Base-by-base conservation (phyloP, 352 stramenopile species). In the Phytopythium delawarense region DNA sequence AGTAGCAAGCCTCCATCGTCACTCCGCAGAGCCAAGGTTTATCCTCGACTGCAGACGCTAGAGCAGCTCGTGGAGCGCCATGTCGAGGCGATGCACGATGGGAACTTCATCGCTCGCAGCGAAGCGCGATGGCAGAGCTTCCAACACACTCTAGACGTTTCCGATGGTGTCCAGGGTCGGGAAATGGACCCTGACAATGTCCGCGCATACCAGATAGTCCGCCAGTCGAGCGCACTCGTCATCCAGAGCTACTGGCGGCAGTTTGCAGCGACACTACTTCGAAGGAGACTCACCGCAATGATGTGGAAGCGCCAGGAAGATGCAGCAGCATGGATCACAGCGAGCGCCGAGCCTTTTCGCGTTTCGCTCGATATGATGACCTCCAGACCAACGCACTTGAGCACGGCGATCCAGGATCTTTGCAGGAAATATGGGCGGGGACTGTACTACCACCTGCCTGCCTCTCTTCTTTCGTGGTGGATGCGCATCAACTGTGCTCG, bases 191-290 rank as follows among this genome's bases (percentile, higher is more conserved):
- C 57, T 30, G 60, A 68, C 7, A 69, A 62, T 56, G 21, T 54
- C 39, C 63, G 48, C 21, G 67, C 75, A 1, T 64, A 64, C 12
- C 61, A 44, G 16, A 59, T 69, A 6, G 68, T 74, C 25, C 69
- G 70, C 35, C 30, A 69, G 16, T 82, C 74, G 1, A 74, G 69
- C 1, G 70, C 74, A 30, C 45, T 89, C 7, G 81, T 88, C 39
- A 71, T 88, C 25, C 81, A 88, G 53, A 74, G 65, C 37, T 67
- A 65, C 0, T 88, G 78, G 78, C 62, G 75, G 55, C 71, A 59
- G 7, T 64, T 72, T 12, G 67, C 56, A 13, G 78, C 81, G 4
- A 30, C 71, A 20, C 34, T 50, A 5, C 30, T 72, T 1, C 77
- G 71, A 20, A 49, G 64, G n/a, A 63, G 61, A 8, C 59, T 75